A percentile compares a stretch with the other conserved stretches of the same genome.
Conservation (phyloP, 805 yeast species). For the Candida maltosa region DNA sequence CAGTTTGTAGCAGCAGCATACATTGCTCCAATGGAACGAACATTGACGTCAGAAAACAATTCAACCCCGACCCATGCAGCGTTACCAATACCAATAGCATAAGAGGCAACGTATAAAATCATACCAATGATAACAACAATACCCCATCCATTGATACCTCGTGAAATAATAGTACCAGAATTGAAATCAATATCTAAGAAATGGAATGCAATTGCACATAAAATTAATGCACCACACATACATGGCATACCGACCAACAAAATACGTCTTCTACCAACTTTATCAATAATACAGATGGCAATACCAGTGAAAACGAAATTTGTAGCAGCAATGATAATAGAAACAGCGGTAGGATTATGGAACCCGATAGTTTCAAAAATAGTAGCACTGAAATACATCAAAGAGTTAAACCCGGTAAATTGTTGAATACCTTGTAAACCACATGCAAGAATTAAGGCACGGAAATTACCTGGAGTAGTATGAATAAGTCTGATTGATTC, state of each 20-base stretch:
- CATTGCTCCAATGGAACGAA: slow-evolving; percentile 89
- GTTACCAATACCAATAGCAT: slow-evolving; percentile 94
- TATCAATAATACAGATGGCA: slow-evolving; percentile 85
- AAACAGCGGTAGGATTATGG: slow-evolving; percentile 86
- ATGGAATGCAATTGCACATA: slow-evolving; percentile 91
- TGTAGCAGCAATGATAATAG: slow-evolving; percentile 90
- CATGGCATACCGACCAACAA: slow-evolving; percentile 79
- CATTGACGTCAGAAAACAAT: slow-evolving; percentile 82
- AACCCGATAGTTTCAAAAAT: slow-evolving; percentile 91
- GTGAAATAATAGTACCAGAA: slow-evolving; percentile 34
- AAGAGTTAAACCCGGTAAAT: slow-evolving; percentile 92
- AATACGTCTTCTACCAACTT: slow-evolving; percentile 83
- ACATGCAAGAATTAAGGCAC: slow-evolving; percentile 88
- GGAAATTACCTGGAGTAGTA: slow-evolving; percentile 69
- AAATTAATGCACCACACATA: slow-evolving; percentile 70
- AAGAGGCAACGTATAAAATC: slow-evolving; percentile 83
- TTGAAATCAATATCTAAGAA: slow-evolving; percentile 63
- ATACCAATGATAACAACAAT: slow-evolving; percentile 79
- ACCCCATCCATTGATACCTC: slow-evolving; percentile 79
- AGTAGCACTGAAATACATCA: slow-evolving; percentile 93
- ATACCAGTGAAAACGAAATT: slow-evolving; percentile 84
- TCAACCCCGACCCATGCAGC: slow-evolving; percentile 99
- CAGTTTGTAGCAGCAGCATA: slow-evolving; percentile 91
- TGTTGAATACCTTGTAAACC: slow-evolving; percentile 96
- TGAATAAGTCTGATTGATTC: slow-evolving; percentile 64